Conservation (phyloP, 495 filamentous ascomycete species). For the Xylaria nigripes region DNA sequence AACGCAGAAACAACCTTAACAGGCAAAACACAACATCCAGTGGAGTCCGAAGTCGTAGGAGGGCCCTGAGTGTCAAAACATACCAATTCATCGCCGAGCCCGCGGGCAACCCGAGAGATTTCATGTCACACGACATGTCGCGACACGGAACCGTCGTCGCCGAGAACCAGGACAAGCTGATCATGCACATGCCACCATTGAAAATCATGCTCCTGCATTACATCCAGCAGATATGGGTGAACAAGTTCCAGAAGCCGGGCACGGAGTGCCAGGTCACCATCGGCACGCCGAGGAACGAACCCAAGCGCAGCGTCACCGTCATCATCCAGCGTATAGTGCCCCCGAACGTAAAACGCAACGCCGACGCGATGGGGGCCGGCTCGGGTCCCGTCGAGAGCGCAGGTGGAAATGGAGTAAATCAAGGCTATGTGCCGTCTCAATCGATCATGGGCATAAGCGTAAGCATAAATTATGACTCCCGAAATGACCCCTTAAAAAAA, state of each 20-base stretch:
- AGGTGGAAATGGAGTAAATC: too few species aligned
- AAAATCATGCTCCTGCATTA: background rate
- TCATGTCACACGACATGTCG: conserved; percentile 2
- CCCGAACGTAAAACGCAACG: background rate
- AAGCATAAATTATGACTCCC: too few species aligned
- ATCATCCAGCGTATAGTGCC: background rate
- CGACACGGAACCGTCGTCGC: conserved; percentile 11
- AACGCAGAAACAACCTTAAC: too few species aligned
- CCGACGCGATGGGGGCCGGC: background rate
- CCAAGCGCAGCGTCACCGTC: background rate
- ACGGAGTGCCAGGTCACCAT: conserved; percentile 7
- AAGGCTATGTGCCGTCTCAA: too few species aligned
- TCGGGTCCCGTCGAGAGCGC: background rate
- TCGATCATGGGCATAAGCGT: too few species aligned
- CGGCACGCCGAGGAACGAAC: background rate
- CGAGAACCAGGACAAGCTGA: conserved; percentile 9
- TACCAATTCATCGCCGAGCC: conserved; percentile 12
- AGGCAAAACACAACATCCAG: background rate
- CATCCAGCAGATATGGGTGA: conserved; percentile 16
- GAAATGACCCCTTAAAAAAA: too few species aligned
- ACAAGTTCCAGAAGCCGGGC: conserved; percentile 7
- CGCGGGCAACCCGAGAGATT: background rate
- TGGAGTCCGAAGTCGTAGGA: background rate
- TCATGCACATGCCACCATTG: background rate
- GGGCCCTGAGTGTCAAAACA: too few species aligned